Conservation (phyloP, 2,329 filamentous ascomycete species). For the Mycogone perniciosa region DNA sequence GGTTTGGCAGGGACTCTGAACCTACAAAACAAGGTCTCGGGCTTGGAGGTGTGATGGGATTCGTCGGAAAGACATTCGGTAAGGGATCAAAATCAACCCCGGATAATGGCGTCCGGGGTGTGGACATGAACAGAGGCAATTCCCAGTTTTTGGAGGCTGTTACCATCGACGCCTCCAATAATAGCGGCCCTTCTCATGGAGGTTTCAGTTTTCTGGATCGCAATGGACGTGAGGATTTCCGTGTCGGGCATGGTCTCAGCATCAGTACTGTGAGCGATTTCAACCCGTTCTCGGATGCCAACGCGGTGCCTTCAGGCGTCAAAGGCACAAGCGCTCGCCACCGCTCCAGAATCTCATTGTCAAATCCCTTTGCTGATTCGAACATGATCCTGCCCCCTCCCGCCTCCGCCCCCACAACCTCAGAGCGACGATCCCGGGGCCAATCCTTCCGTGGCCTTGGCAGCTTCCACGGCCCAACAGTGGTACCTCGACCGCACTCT, state of each 20-base stretch:
- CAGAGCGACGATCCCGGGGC: constrained; percentile 41
- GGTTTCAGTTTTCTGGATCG: neutral
- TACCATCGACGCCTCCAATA: constrained; percentile 36
- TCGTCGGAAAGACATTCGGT: neutral
- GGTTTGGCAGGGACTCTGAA: constrained; percentile 24
- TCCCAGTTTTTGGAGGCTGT: constrained; percentile 42
- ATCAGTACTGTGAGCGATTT: constrained; percentile 24
- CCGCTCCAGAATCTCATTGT: constrained; percentile 9
- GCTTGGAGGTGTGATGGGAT: neutral
- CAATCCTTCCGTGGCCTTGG: constrained; percentile 32
- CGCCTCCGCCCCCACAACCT: constrained; percentile 27
- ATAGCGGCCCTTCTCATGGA: neutral
- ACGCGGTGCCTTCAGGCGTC: constrained; percentile 21
- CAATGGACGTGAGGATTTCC: constrained; percentile 29
- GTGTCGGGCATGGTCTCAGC: constrained; percentile 33
- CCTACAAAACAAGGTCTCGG: constrained; percentile 8
- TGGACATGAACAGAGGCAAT: constrained; percentile 47
- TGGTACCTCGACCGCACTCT: constrained; percentile 27
- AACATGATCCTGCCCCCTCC: constrained; percentile 34
- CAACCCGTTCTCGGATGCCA: constrained; percentile 45
- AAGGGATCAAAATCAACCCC: neutral
- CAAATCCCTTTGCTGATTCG: constrained; percentile 42
- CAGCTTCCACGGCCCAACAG: constrained; percentile 24
- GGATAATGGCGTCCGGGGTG: constrained; percentile 30
- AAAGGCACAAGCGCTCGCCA: neutral